Conservation (phyloP, 768 basidiomycete genomes). For the Rhizopogon rudus region DNA sequence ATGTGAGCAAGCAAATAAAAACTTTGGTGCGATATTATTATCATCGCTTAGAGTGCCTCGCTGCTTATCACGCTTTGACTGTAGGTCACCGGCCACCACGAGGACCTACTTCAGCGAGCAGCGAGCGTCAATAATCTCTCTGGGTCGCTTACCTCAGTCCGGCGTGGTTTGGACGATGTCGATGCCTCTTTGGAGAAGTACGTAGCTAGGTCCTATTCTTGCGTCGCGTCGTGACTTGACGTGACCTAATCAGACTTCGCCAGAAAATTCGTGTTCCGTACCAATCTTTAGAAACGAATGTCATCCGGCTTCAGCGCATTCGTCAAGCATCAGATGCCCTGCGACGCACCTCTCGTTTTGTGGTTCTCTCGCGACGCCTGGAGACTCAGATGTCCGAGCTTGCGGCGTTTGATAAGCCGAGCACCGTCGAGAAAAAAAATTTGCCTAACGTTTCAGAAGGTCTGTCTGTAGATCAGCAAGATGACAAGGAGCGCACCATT, state of each 20-base stretch:
- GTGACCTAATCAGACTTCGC: constrained; percentile 52
- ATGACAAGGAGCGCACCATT: constrained; percentile 82
- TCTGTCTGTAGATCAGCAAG: constrained; percentile 41
- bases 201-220: constrained; percentile 10
- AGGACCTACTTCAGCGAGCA: constrained; percentile 78
- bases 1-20: constrained; percentile 88
- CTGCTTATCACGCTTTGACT: neutral
- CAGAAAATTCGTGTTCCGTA: constrained; percentile 85
- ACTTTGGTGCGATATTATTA: constrained; percentile 51
- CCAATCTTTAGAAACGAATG: constrained; percentile 63
- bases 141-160: constrained; percentile 62
- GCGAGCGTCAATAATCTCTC: constrained; percentile 68
- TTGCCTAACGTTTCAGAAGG: neutral
- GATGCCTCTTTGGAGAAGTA: constrained; percentile 77
- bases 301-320: constrained; percentile 68
- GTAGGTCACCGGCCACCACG: constrained; percentile 81
- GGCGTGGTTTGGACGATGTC: constrained; percentile 67
- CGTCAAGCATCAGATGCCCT: constrained; percentile 84
- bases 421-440: neutral
- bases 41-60: neutral
- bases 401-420: constrained; percentile 2
- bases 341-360: constrained; percentile 80
- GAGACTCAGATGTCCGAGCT: constrained; percentile 84
- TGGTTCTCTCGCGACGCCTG: constrained; percentile 75
- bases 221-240: neutral